Evolutionary conservation across 305 asterid species (phyloP), one percentile per base, ranked within the genome.

Genomic region (Fraxinus paxiana): DNA sequence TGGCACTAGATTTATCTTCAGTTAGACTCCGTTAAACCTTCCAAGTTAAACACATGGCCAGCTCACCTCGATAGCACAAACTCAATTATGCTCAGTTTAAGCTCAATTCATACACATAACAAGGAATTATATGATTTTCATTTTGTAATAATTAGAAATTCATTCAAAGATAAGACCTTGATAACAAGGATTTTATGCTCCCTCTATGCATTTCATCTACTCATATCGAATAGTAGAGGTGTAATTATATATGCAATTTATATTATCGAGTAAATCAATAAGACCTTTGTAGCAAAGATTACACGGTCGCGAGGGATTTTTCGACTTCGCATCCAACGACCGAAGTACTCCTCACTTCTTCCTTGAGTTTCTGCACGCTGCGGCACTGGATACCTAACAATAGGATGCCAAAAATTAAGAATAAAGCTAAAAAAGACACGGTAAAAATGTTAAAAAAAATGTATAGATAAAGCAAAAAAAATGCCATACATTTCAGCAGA

Each of bases 311-410:
- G 92, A 2, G 92, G 91, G 81, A 95, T 84, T 48, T 87, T 91
- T 31, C 87, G 77, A 24, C 84, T 85, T 79, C 82, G 82, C 54
- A 86, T 76, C 91, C 91, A 88, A 73, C 83, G 78, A 34, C 91
- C 91, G 48, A 88, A 82, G 46, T 88, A 95, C 87, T 88, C 98
- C 94, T 95, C 97, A 71, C 97, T 95, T 88, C 89, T 86, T n/a
- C 98, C 98, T 46, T 92, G 97, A 73, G 98, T 92, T 77, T 90
- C 89, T 6, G 92, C 88, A 76, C 93, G 88, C 88, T 91, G 97
- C 20, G 98, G 98, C 81, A 93, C 97, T 1, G 98, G 98, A 78
- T 94, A 94, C 98, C 98, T 93, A 75, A 70, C 28, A 59, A 77
- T 9, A 9, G 12, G 13, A 46, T 0, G 10, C 17, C 34, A 4